A percentile compares a stretch with the other conserved stretches of the same genome.
Evolutionary conservation across 257 asterid genomes (phyloP).

Genomic region (Salvia rosmarinus): DNA sequence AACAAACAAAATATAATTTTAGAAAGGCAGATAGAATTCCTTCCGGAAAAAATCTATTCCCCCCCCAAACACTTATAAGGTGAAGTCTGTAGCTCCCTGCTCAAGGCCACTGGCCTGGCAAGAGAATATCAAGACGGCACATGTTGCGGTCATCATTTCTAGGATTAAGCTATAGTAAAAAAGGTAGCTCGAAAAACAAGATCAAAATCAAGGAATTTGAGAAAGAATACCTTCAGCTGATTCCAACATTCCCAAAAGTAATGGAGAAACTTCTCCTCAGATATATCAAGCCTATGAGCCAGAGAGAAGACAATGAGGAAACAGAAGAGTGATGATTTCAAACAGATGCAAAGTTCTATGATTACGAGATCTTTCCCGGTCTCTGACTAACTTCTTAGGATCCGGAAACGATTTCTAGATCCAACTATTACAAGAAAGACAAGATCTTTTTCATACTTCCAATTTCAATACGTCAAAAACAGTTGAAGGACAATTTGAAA

Average conservation of each 20-base stretch:
- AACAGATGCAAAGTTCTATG: constrained; percentile 18
- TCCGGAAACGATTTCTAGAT: not conserved
- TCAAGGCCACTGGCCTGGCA: not conserved
- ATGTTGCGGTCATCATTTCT: not conserved
- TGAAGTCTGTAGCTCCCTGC: constrained; percentile 8
- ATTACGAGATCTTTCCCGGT: not conserved
- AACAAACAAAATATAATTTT: constrained; percentile 3
- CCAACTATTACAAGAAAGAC: constrained; percentile 1
- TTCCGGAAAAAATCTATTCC: constrained; percentile 11
- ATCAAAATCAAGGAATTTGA: constrained; percentile 23
- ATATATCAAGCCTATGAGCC: constrained; percentile 70
- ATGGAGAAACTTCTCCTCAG: constrained; percentile 75
- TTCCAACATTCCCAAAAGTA: constrained; percentile 91
- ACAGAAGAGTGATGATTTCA: constrained; percentile 9
- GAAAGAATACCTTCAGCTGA: constrained; percentile 60
- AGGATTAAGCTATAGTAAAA: not conserved
- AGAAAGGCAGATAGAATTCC: constrained; percentile 4
- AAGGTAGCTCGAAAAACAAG: constrained; percentile 13
- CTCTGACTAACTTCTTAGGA: not conserved
- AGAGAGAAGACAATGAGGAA: constrained; percentile 36
- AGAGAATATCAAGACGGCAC: not conserved
- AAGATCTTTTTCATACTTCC: not conserved
- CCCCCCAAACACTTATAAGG: constrained; percentile 10
- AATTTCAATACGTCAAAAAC: not conserved
- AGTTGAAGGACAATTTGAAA: constrained; percentile 11